A percentile compares a stretch with the other conserved stretches of the same genome.
These are phyloP conservation scores for Brasenia schreberi DNA, from an alignment of 164 flowering plant genomes.

Conservation along the genomic window DNA sequence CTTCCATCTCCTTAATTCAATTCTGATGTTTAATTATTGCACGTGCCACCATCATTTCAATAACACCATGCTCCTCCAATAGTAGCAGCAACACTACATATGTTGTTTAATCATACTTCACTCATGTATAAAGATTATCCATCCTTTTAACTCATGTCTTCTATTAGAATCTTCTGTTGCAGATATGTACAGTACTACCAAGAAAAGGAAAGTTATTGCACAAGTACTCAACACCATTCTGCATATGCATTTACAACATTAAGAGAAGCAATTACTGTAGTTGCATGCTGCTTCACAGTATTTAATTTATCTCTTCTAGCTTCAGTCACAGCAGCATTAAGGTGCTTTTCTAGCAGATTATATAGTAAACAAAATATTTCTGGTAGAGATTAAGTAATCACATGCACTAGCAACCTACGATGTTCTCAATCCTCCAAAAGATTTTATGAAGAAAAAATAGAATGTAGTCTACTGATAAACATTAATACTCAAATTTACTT, in stretches of 20 bases:
- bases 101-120: too few species aligned
- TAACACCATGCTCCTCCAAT: too few species aligned
- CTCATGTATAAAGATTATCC: too few species aligned
- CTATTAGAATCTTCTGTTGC: too few species aligned
- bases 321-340: constrained; percentile 83
- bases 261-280: constrained; percentile 61
- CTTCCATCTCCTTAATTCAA: too few species aligned
- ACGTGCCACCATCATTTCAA: too few species aligned
- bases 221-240: too few species aligned
- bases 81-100: too few species aligned
- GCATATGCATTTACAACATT: constrained; percentile 56
- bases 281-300: constrained; percentile 84
- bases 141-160: too few species aligned
- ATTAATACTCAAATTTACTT: background rate
- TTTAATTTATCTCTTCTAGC: constrained; percentile 60
- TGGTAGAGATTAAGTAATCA: constrained; percentile 77
- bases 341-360: constrained; percentile 74
- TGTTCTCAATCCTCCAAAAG: constrained; percentile 32
- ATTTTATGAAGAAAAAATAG: background rate
- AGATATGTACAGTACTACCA: too few species aligned
- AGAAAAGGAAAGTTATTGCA: too few species aligned
- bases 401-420: constrained; percentile 74
- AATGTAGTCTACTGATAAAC: background rate
- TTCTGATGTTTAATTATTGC: too few species aligned
- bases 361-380: constrained; percentile 78